Percentiles rank a stretch among this genome's conserved stretches.
Evolutionary conservation across 345 rosid species (phyloP).

Genomic region (Pseudoturritis turrita): DNA sequence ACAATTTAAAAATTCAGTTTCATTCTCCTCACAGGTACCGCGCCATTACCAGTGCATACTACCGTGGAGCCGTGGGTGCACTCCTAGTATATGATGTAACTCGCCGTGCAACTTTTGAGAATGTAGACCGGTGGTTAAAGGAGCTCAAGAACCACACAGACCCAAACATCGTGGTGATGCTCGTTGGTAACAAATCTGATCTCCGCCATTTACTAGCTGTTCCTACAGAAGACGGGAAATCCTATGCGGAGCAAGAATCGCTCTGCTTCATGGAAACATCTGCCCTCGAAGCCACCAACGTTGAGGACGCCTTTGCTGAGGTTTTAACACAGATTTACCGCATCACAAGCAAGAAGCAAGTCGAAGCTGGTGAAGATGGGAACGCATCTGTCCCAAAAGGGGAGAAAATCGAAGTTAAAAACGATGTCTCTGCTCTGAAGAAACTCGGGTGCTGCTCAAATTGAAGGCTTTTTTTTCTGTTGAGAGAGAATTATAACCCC

Average conservation of each 20-base stretch:
- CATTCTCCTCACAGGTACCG: conserved; percentile 42
- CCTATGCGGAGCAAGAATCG: conserved; percentile 59
- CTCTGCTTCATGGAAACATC: conserved; percentile 67
- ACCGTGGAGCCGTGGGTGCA: conserved; percentile 72
- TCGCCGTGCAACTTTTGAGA: conserved; percentile 63
- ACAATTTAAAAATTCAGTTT: neutral
- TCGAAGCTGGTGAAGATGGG: conserved; percentile 46
- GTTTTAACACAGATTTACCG: conserved; percentile 60
- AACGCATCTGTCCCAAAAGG: conserved; percentile 45
- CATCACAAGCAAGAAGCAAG: conserved; percentile 51
- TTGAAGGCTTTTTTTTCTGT: conserved; percentile 22
- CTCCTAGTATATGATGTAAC: conserved; percentile 65
- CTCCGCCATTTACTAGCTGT: conserved; percentile 67
- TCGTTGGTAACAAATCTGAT: conserved; percentile 64
- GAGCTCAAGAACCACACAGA: conserved; percentile 65
- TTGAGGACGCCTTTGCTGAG: conserved; percentile 61
- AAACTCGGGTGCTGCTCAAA: conserved; percentile 59
- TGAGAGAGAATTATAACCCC: conserved; percentile 23
- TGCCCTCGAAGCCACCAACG: conserved; percentile 62
- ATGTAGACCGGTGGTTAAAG: conserved; percentile 66
- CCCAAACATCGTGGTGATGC: conserved; percentile 68
- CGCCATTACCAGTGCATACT: conserved; percentile 72
- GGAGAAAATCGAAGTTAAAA: conserved; percentile 53
- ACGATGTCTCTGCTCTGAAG: conserved; percentile 62
- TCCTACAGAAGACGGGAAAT: conserved; percentile 53